A percentile compares a stretch with the other conserved stretches of the same genome.
Conservation (phyloP, 305 asterid genomes). For the Euphrasia arctica region DNA sequence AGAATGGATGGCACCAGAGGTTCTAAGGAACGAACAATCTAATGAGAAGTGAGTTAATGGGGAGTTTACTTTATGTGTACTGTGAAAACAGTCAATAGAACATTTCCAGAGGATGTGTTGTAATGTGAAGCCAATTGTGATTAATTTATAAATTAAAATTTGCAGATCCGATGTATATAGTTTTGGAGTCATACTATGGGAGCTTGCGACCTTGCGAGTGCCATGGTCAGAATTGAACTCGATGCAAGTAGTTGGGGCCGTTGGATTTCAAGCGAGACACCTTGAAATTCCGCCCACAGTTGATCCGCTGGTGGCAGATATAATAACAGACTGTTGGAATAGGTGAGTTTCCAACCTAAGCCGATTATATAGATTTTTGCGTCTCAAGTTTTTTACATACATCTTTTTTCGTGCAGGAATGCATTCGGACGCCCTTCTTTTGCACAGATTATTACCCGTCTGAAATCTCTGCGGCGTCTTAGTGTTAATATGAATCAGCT, state of each 20-base stretch:
- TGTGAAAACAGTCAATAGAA: constrained; percentile 10
- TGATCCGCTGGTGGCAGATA: constrained; percentile 77
- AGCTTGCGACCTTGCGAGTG: constrained; percentile 81
- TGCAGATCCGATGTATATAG: constrained; percentile 96
- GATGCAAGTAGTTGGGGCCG: constrained; percentile 99
- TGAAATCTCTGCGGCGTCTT: constrained; percentile 66
- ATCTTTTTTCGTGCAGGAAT: constrained; percentile 45
- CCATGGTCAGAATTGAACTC: constrained; percentile 99
- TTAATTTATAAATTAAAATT: background rate
- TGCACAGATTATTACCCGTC: constrained; percentile 76
- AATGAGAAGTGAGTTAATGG: constrained; percentile 62
- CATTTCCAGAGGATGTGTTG: background rate
- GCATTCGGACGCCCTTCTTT: constrained; percentile 83
- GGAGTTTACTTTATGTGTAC: constrained; percentile 16
- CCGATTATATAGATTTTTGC: background rate
- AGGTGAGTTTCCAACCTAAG: constrained; percentile 40
- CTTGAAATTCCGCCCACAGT: constrained; percentile 69
- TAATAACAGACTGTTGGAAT: constrained; percentile 82
- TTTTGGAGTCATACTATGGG: constrained; percentile 97
- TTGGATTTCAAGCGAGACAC: constrained; percentile 88
- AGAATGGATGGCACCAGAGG: constrained; percentile 99
- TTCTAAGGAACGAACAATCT: constrained; percentile 92
- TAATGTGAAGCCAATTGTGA: constrained; percentile 8
- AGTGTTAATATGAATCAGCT: constrained; percentile 34
- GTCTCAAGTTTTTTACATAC: background rate